A percentile compares a stretch with the other conserved stretches of the same genome.
Evolutionary conservation across 2,329 filamentous ascomycete species (phyloP).

Genomic region (Colletotrichum chrysophilum): DNA sequence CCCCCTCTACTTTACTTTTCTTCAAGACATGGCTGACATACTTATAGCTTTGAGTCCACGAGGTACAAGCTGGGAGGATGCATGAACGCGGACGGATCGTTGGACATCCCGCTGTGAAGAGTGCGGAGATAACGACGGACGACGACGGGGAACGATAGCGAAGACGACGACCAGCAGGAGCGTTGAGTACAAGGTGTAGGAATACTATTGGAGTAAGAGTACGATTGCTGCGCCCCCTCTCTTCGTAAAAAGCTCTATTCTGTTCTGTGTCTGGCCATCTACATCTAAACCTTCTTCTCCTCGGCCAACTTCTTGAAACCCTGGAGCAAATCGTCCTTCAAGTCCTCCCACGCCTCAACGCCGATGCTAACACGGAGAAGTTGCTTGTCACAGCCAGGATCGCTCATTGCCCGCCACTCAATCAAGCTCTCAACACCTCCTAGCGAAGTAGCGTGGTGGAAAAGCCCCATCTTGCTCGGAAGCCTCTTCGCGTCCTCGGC

Average conservation of each 20-base stretch:
- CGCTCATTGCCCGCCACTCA: conserved; percentile 94
- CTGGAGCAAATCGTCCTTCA: conserved; percentile 75
- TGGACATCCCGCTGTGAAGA: conserved; percentile 33
- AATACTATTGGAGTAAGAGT: not conserved
- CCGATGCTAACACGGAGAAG: conserved; percentile 85
- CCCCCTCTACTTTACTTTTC: not conserved
- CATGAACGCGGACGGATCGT: conserved; percentile 34
- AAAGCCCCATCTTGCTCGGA: conserved; percentile 80
- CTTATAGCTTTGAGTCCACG: conserved; percentile 32
- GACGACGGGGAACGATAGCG: not conserved
- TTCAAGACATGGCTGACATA: not conserved
- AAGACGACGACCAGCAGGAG: not conserved
- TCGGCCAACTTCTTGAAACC: conserved; percentile 64
- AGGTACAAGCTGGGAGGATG: conserved; percentile 35
- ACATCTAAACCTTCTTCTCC: conserved; percentile 26
- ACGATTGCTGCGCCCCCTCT: not conserved
- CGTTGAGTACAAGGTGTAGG: not conserved
- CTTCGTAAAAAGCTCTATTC: not conserved
- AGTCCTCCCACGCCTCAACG: conserved; percentile 84
- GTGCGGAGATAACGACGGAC: not conserved
- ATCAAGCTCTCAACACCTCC: conserved; percentile 95
- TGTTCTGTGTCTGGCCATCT: not conserved
- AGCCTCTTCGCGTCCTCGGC: conserved; percentile 68
- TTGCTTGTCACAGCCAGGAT: conserved; percentile 71
- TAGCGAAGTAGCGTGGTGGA: conserved; percentile 93